Evolutionary conservation across 73 alveolate genomes (phyloP).

Genomic region (Uronychia binucleata): DNA sequence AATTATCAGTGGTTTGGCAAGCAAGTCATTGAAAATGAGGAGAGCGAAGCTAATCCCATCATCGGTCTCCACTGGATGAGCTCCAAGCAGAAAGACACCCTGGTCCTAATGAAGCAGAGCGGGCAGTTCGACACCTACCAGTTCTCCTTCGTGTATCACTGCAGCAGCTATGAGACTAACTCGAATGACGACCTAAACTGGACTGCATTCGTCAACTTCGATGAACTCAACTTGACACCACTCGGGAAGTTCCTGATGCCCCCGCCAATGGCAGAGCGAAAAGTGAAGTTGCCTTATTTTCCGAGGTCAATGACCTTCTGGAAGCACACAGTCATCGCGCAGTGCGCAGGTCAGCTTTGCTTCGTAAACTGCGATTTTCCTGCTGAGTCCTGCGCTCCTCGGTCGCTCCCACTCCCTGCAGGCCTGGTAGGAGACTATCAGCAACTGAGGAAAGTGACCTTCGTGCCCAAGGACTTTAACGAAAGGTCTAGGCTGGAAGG

Average conservation of each 20-base stretch:
- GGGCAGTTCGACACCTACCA: conserved; percentile 41
- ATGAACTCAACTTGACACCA: conserved; percentile 51
- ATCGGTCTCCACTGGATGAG: conserved; percentile 38
- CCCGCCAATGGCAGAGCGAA: conserved; percentile 61
- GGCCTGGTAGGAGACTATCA: neutral
- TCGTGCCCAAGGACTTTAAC: neutral
- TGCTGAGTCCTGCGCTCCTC: neutral
- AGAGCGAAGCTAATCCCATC: neutral
- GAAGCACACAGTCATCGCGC: neutral
- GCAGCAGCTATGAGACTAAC: conserved; percentile 20
- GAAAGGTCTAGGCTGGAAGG: neutral
- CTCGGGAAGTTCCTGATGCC: conserved; percentile 57
- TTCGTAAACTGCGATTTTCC: neutral
- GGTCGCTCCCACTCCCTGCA: neutral
- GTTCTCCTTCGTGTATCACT: conserved; percentile 20
- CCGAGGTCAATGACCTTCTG: neutral
- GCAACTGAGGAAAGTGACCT: neutral
- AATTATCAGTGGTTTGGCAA: conserved; percentile 84
- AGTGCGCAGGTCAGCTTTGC: conserved; percentile 10
- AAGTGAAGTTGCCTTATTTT: conserved; percentile 11
- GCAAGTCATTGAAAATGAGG: conserved; percentile 23
- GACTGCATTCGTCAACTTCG: conserved; percentile 45
- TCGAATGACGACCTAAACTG: conserved; percentile 14
- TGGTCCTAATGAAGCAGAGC: conserved; percentile 20
- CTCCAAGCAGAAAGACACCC: conserved; percentile 16